Base-by-base conservation (phyloP, 2,329 filamentous ascomycete species). In the Ambrosiella beaveri region DNA sequence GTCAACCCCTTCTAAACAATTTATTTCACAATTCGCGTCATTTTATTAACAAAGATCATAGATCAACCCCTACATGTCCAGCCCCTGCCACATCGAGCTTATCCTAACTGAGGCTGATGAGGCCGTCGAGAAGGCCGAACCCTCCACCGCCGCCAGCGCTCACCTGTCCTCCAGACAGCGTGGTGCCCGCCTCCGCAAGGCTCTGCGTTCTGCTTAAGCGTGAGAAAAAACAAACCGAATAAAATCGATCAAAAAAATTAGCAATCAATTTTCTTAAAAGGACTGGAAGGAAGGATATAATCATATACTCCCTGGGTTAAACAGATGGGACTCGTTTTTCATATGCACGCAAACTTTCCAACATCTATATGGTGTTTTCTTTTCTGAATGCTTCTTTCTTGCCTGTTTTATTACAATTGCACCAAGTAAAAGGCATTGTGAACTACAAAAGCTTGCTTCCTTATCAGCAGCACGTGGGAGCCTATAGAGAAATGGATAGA, bases 11-110 rank as follows among this genome's bases (percentile, higher is more conserved):
- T 27, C 27, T 27, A 27, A 27, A 8, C 9, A 13, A 15, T 6
- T 17, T 13, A 13, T 15, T 17, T 47, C 2, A 47, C n/a, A 13
- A 47, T 15, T 47, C 11, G n/a, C 11, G 17, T 17, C 11, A 47
- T 47, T 4, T 4, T 47, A 50, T 56, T 57, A 59, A 59, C 39
- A 38, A 35, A 19, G 13, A 6, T 47, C 57, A 47, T 62, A 96
- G 90, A 98, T 98, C 81, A 98, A 98, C 85, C 93, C 93, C 64
- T 98, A 97, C 84, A 97, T 98, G 94, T 96, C 90, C 68, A 95
- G 95, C 85, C 93, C 93, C 68, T 98, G 91, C 87, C 93, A 98
- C 85, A 95, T 98, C 75, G 94, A 98, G 81, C 80, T 98, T 70
- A 98, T 98, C 83, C 84, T 98, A 68, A 95, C 91, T 71, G 94